phyloP scores from a whole-genome alignment of 106 monocot genomes.

The Cymbidium sinense region DNA sequence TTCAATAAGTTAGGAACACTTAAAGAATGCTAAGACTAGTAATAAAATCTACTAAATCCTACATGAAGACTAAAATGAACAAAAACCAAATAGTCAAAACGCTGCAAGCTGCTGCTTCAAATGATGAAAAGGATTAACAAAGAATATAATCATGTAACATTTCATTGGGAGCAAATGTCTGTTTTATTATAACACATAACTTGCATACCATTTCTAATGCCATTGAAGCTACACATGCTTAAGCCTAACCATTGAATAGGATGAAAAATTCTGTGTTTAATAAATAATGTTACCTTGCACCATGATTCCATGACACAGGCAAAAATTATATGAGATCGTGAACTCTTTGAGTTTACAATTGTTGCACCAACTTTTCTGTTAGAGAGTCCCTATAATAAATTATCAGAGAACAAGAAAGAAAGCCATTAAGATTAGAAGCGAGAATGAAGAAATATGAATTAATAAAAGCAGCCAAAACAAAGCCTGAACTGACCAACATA shows the following conservation, averaged over 20 bases:
- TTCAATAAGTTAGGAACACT: too few relatives aligned
- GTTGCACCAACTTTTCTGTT: constrained; percentile 94
- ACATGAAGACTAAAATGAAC: too few relatives aligned
- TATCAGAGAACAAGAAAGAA: neutral
- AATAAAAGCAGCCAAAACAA: too few relatives aligned
- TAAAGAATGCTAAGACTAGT: too few relatives aligned
- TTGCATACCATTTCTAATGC: neutral
- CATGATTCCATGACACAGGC: constrained; percentile 86
- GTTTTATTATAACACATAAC: neutral
- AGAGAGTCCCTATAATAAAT: constrained; percentile 53
- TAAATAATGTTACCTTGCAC: constrained; percentile 66
- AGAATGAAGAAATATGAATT: neutral
- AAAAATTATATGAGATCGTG: constrained; percentile 84
- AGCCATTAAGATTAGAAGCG: neutral
- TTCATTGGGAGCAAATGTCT: neutral
- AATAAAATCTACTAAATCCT: too few relatives aligned
- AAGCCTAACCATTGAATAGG: neutral
- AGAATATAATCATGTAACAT: neutral
- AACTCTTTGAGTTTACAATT: constrained; percentile 83
- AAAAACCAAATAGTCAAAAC: too few relatives aligned
- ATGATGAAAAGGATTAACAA: neutral
- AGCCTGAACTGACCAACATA: too few relatives aligned
- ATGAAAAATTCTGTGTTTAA: neutral
- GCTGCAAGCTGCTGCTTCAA: too few relatives aligned
- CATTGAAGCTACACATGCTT: neutral